Evolutionary conservation across 164 flowering plant species (phyloP), one percentile per base, ranked within the genome.

Genomic region (Vitis riparia): DNA sequence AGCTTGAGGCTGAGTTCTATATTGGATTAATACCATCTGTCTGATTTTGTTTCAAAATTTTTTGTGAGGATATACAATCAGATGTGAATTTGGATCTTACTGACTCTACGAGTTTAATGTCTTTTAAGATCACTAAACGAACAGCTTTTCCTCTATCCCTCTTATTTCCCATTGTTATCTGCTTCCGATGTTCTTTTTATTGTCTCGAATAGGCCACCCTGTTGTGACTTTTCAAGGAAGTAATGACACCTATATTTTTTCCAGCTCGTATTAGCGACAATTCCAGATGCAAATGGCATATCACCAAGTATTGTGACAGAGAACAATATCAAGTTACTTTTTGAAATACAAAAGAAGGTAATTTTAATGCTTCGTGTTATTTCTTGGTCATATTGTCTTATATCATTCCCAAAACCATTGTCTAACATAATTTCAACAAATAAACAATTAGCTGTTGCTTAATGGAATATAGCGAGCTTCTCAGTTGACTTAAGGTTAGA

Each of bases 341-440:
- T 94, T 87, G 97, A 89, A 50, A 79, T 92, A 71, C 98, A 94
- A 68, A 88, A 87, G 76, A 94, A 87, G 93, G 98, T 92, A 82
- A 32, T 7, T 4, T 48, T 9, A 44, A 2, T 50, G n/a, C 55
- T 57, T 71, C 52, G 8, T 75, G 32, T 27, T 63, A 59, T 62
- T 55, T 69, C 13, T 64, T 53, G 23, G 29, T 9, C 17, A 58
- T 19, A 55, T 37, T n/a, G n/a, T 51, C 55, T 68, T 9, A 3
- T 72, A 9, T 70, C 48, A 55, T 32, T 32, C 6, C 44, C 44
- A 32, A 32, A 3, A 32, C 44, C 6, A 3, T 32, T 32, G 44
- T 37, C 44, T 37, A 3, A 37, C 7, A 37, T 37, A 37, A 37
- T 37, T 32, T 37, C 44, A 37, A 37, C 7, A 37, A 37, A 37